phyloP scores from a whole-genome alignment of 768 basidiomycete genomes.

The Roridomyces roridus region DNA sequence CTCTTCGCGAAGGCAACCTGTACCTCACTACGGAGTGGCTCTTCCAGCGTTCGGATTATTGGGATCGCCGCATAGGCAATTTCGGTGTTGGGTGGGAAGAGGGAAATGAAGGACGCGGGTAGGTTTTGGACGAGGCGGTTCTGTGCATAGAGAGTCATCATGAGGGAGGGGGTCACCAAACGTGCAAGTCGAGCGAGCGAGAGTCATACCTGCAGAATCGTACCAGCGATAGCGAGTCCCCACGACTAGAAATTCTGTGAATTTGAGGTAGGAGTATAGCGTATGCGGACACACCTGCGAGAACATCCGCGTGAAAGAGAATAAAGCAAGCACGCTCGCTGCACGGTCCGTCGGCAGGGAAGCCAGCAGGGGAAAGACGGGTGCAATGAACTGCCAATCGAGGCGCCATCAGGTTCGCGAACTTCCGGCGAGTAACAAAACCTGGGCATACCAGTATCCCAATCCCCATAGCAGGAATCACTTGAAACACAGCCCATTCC shows the following conservation, averaged over 20 bases:
- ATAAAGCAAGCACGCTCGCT: constrained; percentile 43
- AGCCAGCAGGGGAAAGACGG: constrained; percentile 44
- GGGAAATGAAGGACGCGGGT: not conserved
- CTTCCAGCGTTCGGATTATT: constrained; percentile 21
- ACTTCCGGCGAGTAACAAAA: no score
- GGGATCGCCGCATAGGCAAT: constrained; percentile 14
- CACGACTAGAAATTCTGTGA: constrained; percentile 26
- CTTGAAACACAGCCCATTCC: constrained; percentile 33
- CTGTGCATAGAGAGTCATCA: no score
- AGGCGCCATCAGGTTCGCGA: no score
- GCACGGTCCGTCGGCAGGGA: constrained; percentile 38
- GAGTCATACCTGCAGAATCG: no score
- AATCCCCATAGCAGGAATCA: constrained; percentile 16
- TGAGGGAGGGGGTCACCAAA: no score
- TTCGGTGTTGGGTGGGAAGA: constrained; percentile 1
- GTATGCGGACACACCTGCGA: constrained; percentile 20
- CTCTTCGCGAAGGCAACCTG: constrained; percentile 46
- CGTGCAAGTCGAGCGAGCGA: no score
- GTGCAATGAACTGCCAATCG: constrained; percentile 24
- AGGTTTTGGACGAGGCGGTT: constrained; percentile 40
- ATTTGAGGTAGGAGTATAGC: no score
- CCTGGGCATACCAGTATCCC: not conserved
- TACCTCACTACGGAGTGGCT: constrained; percentile 35
- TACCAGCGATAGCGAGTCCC: constrained; percentile 20
- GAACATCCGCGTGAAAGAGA: constrained; percentile 36